Base-by-base conservation (phyloP, 2,329 filamentous ascomycete genomes). In the Ophiostoma triangulosporum region DNA sequence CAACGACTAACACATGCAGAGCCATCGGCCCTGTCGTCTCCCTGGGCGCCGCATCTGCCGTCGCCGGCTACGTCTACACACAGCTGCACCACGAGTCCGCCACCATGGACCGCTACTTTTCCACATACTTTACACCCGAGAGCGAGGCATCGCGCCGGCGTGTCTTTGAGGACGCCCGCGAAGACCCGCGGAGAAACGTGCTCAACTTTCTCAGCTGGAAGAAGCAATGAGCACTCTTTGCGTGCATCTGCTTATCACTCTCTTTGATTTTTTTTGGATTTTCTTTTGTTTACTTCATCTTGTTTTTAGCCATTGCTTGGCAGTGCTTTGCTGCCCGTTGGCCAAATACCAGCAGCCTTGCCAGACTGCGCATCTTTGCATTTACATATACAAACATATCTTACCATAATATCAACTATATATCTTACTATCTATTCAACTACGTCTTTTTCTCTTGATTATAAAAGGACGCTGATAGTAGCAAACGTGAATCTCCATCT, bases 101-200 rank as follows among this genome's bases (percentile, higher is more conserved):
- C 29, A 64, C 62, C 5, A 65, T 70, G 60, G 68, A 70, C 56
- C 63, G 63, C 38, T 67, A 63, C 57, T 70, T 70, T 56, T 36
- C 58, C 14, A 53, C 64, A 33, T 70, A 70, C 62, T 64, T 68
- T 59, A 68, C 63, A 7, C 57, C 65, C 6, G 57, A 66, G 56
- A 69, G 68, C 54, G 66, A 70, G 52, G 64, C 63, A 5, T 62
- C 61, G 14, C 62, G 67, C 26, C 59, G 56, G 51, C 65, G 53
- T 32, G 60, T 65, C 24, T 70, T 69, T 55, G 63, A 64, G 0
- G 65, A 64, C 22, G 56, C 63, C 50, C 55, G 59, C 3, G 56
- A 60, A 32, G 67, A 69, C 53, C 66, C 66, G 26, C 64, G 66
- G 48, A 65, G 58, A 51, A 68, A 63, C 54, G 52, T 67, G 22